These are phyloP conservation scores for Rhexocercosporidium sp. DNA, from an alignment of 2,329 filamentous ascomycete species.

Conservation along the genomic window DNA sequence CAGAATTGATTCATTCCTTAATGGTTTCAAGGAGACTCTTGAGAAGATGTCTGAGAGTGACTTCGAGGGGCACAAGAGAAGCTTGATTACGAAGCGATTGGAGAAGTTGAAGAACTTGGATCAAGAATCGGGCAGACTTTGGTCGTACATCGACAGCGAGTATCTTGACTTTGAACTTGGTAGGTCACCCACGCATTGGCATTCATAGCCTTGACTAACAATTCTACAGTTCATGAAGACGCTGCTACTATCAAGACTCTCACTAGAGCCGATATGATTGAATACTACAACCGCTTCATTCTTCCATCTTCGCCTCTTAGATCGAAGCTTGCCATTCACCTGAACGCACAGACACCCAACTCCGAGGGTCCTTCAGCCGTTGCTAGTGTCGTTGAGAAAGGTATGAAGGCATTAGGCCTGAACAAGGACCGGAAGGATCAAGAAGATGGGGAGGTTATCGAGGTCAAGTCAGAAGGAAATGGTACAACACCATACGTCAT, in stretches of 20 bases:
- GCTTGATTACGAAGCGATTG: constrained; percentile 82
- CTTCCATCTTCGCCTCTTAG: constrained; percentile 73
- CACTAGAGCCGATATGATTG: constrained; percentile 78
- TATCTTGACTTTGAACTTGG: constrained; percentile 89
- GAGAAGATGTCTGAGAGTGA: constrained; percentile 79
- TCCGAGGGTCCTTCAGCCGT: constrained; percentile 46
- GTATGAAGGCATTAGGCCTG: constrained; percentile 40
- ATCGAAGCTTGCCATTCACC: constrained; percentile 84
- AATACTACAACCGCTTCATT: constrained; percentile 80
- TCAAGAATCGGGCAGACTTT: constrained; percentile 82
- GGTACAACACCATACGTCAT: constrained; percentile 66
- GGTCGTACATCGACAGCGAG: constrained; percentile 83
- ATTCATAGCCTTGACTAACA: constrained; percentile 11
- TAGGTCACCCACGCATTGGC: constrained; percentile 50
- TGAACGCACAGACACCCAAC: constrained; percentile 70
- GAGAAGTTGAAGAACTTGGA: constrained; percentile 93
- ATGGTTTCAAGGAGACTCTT: constrained; percentile 67
- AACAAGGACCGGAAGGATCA: constrained; percentile 42
- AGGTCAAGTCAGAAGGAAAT: constrained; percentile 44
- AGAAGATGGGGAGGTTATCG: constrained; percentile 35
- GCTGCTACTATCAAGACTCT: constrained; percentile 75
- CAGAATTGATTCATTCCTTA: constrained; percentile 85
- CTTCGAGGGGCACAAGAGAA: constrained; percentile 90
- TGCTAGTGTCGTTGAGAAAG: constrained; percentile 47
- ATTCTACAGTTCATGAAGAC: constrained; percentile 56